Base-by-base conservation (phyloP, 169 alveolate species). In the Plasmodium ovale region DNA sequence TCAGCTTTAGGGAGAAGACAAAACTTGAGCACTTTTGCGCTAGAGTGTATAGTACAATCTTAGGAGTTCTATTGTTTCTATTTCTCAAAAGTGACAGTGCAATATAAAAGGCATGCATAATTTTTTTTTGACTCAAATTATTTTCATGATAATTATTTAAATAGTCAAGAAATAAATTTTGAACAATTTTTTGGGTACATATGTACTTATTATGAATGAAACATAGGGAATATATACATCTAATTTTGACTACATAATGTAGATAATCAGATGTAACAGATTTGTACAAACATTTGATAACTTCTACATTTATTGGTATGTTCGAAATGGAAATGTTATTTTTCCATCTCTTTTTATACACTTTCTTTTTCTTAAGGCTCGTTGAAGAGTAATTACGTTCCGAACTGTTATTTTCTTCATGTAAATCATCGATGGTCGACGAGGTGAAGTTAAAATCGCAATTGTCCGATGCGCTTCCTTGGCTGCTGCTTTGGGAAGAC, bases 1-100 rank as follows among this genome's bases (percentile, higher is more conserved):
- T 56, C 12, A 85, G 47, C 5, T 23, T 85, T 54, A 85, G 39
- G 23, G 91, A 85, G 37, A 39, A 70, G 7, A 85, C 69, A 44
- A 85, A 85, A 12, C 21, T 70, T 25, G 67, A 23, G 33, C 87
- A 85, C 44, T 69, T 85, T 5, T 85, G 47, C 0, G 49, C 39
- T 23, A 85, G 31, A 4, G 69, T 31, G 25, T 27, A 85, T 3
- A 85, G 7, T 0, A 85, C 44, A 7, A 85, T 85, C 58, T 85
- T 85, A 1, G 91, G 91, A 1, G 91, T 85, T 12, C 53, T 39
- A 35, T 85, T 85, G 25, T 68, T 68, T 56, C 44, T 85, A 71
- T 85, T 85, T 62, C 91, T 85, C 56, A 85, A 64, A 71, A 85
- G 84, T 37, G 91, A 85, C 23, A 85, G 2, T 21, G 91, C 74